These are phyloP conservation scores for Fusarium temperatum DNA, from an alignment of 2,329 filamentous ascomycete genomes.

Conservation along the genomic window DNA sequence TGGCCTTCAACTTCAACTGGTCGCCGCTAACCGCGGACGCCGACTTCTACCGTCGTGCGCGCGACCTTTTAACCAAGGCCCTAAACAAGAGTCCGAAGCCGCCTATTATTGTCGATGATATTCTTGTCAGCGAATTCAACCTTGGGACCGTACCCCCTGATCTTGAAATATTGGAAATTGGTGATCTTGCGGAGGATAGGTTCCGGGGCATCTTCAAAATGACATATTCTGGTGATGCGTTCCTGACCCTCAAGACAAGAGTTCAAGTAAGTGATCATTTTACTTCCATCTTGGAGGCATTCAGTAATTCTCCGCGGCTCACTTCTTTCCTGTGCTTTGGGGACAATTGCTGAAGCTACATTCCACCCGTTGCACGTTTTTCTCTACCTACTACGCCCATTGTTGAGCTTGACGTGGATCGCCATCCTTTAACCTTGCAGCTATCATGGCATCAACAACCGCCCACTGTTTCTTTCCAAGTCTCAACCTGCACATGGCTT, in stretches of 20 bases:
- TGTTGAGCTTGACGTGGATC: constrained; percentile 4
- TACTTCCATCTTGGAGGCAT: background rate
- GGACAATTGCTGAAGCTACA: background rate
- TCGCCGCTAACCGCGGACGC: constrained; percentile 97
- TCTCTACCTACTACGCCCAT: background rate
- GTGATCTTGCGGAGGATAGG: constrained; percentile 94
- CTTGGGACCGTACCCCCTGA: constrained; percentile 93
- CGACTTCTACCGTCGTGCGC: constrained; percentile 86
- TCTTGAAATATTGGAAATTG: constrained; percentile 96
- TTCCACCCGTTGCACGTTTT: background rate
- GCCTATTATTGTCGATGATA: constrained; percentile 99
- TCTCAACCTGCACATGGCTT: background rate
- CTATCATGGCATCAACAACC: constrained; percentile 3
- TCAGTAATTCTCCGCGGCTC: background rate
- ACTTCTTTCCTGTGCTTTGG: constrained; percentile 1
- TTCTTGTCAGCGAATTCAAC: constrained; percentile 97
- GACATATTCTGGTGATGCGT: constrained; percentile 96
- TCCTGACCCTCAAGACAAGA: constrained; percentile 91
- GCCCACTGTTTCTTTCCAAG: background rate
- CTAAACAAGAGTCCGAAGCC: constrained; percentile 98
- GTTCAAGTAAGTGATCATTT: constrained; percentile 75
- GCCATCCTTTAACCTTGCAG: constrained; percentile 1
- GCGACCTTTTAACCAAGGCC: constrained; percentile 92
- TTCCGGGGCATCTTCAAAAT: constrained; percentile 99
- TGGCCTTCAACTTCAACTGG: constrained; percentile 99